Percentiles rank a stretch among this genome's conserved stretches.
Conservation (phyloP, 2,329 filamentous ascomycete genomes). For the Fusarium sp. region DNA sequence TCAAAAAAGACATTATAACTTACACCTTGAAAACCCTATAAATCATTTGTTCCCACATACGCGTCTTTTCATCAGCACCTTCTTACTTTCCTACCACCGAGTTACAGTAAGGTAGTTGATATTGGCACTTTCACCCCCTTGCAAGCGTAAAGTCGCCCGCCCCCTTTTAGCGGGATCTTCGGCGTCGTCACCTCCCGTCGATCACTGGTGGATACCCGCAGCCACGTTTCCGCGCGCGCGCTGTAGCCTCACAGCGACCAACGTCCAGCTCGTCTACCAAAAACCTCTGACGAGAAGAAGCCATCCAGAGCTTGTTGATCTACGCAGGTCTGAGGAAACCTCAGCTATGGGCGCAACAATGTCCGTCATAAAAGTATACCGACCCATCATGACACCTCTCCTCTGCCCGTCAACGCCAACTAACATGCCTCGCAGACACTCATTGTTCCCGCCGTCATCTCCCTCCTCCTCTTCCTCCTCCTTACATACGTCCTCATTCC, state of each 20-base stretch:
- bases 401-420: background rate
- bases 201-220: slow-evolving; percentile 20
- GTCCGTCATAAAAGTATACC: slow-evolving; percentile 51
- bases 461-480: slow-evolving; percentile 74
- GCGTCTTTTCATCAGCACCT: too few species aligned
- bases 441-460: slow-evolving; percentile 76
- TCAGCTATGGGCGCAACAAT: slow-evolving; percentile 50
- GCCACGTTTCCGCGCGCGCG: slow-evolving; percentile 26
- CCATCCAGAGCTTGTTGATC: background rate
- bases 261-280: slow-evolving; percentile 7
- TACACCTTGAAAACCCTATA: too few species aligned
- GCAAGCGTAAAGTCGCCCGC: slow-evolving; percentile 19
- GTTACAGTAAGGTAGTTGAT: slow-evolving; percentile 5
- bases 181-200: slow-evolving; percentile 32
- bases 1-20: too few species aligned
- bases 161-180: slow-evolving; percentile 39
- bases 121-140: slow-evolving; percentile 29
- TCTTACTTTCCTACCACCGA: background rate
- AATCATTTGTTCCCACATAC: too few species aligned
- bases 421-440: slow-evolving; percentile 66
- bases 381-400: slow-evolving; percentile 20
- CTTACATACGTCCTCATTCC: slow-evolving; percentile 74
- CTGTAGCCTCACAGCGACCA: slow-evolving; percentile 24
- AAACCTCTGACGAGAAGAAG: slow-evolving; percentile 15
- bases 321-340: background rate